Conservation (phyloP, 345 rosid species). For the Orychophragmus violaceus region DNA sequence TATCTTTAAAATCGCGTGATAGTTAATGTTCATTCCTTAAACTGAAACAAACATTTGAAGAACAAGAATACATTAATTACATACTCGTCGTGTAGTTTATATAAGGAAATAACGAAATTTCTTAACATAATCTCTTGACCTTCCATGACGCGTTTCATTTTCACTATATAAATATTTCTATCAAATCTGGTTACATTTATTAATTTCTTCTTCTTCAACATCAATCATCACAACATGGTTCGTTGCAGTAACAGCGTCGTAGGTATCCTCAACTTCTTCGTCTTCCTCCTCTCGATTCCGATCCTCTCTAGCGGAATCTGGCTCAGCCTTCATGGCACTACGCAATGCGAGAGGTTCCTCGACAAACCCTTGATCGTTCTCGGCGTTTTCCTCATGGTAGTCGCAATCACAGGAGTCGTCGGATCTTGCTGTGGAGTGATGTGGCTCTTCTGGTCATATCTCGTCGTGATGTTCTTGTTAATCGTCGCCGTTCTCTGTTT, state of each 20-base stretch:
- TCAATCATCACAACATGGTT: constrained; percentile 17
- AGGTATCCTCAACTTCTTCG: constrained; percentile 71
- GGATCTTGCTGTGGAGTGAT: constrained; percentile 83
- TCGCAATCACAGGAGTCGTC: constrained; percentile 71
- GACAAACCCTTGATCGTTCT: constrained; percentile 63
- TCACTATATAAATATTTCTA: constrained; percentile 4
- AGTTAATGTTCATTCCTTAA: not conserved
- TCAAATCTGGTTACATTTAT: not conserved
- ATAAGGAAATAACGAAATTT: not conserved
- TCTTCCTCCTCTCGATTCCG: constrained; percentile 72
- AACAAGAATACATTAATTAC: not conserved
- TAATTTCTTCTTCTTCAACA: not conserved
- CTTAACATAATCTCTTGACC: not conserved
- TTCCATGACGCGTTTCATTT: constrained; percentile 8
- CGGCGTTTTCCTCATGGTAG: constrained; percentile 69
- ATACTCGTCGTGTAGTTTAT: not conserved
- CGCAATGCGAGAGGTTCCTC: constrained; percentile 75
- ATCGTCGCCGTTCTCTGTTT: constrained; percentile 56
- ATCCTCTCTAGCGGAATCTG: constrained; percentile 68
- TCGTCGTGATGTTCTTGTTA: constrained; percentile 68
- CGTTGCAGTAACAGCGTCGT: constrained; percentile 68
- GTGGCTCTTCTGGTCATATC: constrained; percentile 79
- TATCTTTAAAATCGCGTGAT: not conserved
- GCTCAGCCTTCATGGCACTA: constrained; percentile 50
- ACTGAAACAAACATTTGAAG: not conserved